Percentiles rank a stretch among this genome's conserved stretches.
Evolutionary conservation across 78 protist genomes (phyloP).

Genomic region (Parvularia atlantis): DNA sequence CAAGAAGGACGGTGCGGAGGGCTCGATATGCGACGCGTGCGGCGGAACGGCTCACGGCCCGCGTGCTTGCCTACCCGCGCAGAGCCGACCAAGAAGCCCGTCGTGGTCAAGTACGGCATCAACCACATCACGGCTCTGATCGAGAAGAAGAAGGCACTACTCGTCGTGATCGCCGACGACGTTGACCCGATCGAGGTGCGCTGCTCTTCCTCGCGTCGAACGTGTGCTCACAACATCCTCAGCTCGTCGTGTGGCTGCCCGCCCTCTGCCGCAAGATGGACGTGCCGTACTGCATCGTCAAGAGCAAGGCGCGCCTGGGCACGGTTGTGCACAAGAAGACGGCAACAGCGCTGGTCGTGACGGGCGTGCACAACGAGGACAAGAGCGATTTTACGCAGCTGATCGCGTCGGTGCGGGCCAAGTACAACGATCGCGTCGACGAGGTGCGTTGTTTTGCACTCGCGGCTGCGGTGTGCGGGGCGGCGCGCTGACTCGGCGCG

Average conservation of each 20-base stretch:
- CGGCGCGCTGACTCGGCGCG: too few species aligned
- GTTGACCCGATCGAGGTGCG: conserved; percentile 99
- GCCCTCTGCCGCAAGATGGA: conserved; percentile 93
- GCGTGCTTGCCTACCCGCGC: too few species aligned
- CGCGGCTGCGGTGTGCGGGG: too few species aligned
- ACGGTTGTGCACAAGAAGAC: conserved; percentile 82
- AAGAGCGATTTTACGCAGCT: conserved; percentile 39
- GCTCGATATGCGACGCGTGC: too few species aligned
- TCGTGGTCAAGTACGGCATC: conserved; percentile 79
- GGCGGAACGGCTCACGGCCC: too few species aligned
- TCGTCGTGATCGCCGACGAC: conserved; percentile 98
- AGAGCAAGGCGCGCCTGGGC: conserved; percentile 93
- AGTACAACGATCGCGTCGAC: conserved; percentile 41
- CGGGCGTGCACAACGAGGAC: conserved; percentile 57
- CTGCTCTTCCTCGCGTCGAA: too few species aligned
- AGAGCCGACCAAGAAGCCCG: conserved; percentile 50
- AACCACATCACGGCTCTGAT: conserved; percentile 87
- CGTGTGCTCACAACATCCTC: not conserved
- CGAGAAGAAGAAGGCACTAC: conserved; percentile 93
- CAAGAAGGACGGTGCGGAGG: too few species aligned
- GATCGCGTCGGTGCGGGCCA: conserved; percentile 18
- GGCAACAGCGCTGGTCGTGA: conserved; percentile 83
- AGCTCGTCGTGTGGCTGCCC: conserved; percentile 94
- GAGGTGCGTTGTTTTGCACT: not conserved
- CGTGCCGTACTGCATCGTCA: conserved; percentile 96